Evolutionary conservation across 805 yeast species (phyloP), one percentile per base, ranked within the genome.

Genomic region (Blastobotrys muscicola): DNA sequence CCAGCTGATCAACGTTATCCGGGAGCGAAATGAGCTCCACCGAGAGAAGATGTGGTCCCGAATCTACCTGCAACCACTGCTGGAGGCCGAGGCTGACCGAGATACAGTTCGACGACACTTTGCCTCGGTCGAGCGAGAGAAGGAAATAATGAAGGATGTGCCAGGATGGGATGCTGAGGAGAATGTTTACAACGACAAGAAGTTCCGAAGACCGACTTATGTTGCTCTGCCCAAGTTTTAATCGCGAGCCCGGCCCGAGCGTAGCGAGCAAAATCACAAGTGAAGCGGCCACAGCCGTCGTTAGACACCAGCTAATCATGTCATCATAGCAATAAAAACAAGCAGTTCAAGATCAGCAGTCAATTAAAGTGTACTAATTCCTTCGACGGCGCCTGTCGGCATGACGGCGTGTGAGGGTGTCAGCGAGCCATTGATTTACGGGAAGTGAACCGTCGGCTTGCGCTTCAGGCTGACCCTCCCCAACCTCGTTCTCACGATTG

Each of bases 81-180:
- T 85, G 43, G 74, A 78, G 53, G 94, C 94, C 35, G 95, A 85
- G 65, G 78, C 76, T 53, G 95, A 85, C 62, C 73, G 95, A 59
- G 83, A 82, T 55, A 60, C 72, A 35, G 85, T 83, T 35, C 76
- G 94, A 67, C 72, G 94, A 57, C 72, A 75, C 48, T 68, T 67
- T 52, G 75, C 84, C 44, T 77, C 81, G 57, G 68, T 75, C 61
- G 75, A 72, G 55, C 73, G 85, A 66, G 94, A 84, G 67, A 77
- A 74, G 47, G 77, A 74, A 58, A 69, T 78, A 52, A 77, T 78
- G 82, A 67, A 71, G 60, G 72, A 73, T 43, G 78, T 75, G 37
- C 73, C 74, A 36, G 80, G 76, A 61, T 78, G 80, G 78, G 78
- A 74, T 44, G 77, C 73, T 43, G 72, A 72, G 45, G 59, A 67